Base-by-base conservation (phyloP, 2,329 filamentous ascomycete genomes). In the Cladobotryum protrusum region DNA sequence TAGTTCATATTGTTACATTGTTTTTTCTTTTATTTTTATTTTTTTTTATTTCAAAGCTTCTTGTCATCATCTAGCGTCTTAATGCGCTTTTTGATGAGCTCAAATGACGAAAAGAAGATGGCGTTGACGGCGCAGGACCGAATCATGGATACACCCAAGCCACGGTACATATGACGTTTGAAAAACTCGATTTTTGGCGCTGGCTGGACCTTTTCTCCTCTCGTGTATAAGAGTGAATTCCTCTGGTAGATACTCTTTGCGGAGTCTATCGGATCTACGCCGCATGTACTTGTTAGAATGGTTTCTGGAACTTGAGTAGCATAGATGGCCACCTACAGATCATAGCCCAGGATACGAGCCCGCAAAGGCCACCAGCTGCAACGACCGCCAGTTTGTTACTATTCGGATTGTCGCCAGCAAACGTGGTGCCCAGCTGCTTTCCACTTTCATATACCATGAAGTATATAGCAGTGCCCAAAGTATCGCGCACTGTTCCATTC, bases 361-460 rank as follows among this genome's bases (percentile, higher is more conserved):
- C 89, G 64, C 89, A 93, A 48, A 92, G 72, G 19, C 86, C 89
- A 48, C 89, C 89, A 17, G 89, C 87, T 43, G 85, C 74, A 13
- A 91, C 79, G 32, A 93, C 87, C 14, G 88, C 85, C 48, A 88
- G 66, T n/a, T 87, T 87, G 61, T 86, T 87, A 44, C 86, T 88
- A n/a, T 87, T 82, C 7, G 84, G 83, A 53, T 78, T 78, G 55
- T 86, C 85, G 43, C 86, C 79, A 39, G 79, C 81, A 56, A 87
- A 82, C 14, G 87, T 89, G 17, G 85, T 87, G 55, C 90, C 78
- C 19, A 92, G 70, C 65, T 93, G 88, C 64, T 95, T 95, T 59
- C 83, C 82, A 64, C 86, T 90, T 68, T 95, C 89, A 65, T 95
- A 95, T 29, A 89, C 91, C 71, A 87, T 88, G 63, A 95, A 95